phyloP scores from a whole-genome alignment of 305 asterid species.

The Stenogyne calaminthoides region DNA sequence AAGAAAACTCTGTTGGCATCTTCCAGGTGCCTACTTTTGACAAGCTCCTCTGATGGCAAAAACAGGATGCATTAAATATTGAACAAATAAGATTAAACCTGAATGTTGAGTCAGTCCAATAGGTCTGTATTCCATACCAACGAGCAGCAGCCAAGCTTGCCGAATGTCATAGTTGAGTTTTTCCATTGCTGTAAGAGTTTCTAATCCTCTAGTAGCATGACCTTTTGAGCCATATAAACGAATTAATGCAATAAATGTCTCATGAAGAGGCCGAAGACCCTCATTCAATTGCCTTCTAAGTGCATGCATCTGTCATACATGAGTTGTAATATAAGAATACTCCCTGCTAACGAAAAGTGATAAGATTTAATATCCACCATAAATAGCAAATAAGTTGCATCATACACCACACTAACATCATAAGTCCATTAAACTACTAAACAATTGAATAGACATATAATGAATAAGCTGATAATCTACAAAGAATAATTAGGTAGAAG shows the following conservation, averaged over 20 bases:
- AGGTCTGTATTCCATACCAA: constrained; percentile 59
- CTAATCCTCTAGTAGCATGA: constrained; percentile 81
- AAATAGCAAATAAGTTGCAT: background rate
- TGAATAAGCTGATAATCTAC: background rate
- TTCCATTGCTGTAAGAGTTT: constrained; percentile 98
- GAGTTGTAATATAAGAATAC: constrained; percentile 30
- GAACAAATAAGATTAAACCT: constrained; percentile 23
- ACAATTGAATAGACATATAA: background rate
- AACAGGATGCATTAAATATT: constrained; percentile 31
- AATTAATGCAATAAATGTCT: constrained; percentile 85
- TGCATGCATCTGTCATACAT: constrained; percentile 83
- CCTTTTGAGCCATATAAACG: constrained; percentile 93
- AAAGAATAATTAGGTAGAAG: background rate
- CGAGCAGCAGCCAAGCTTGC: constrained; percentile 93
- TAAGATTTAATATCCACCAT: constrained; percentile 14
- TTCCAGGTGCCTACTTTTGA: constrained; percentile 74
- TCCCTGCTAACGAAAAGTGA: constrained; percentile 21
- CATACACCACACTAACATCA: background rate
- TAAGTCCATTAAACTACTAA: constrained; percentile 7
- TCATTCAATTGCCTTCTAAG: constrained; percentile 93
- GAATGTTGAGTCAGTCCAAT: constrained; percentile 31
- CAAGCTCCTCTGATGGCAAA: constrained; percentile 82
- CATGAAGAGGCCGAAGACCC: constrained; percentile 97
- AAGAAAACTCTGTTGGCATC: constrained; percentile 92
- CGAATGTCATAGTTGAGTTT: constrained; percentile 89